Percentiles rank a stretch among this genome's conserved stretches.
Conservation (phyloP, 1,139 yeast genomes). For the Suhomyces chickasaworum region DNA sequence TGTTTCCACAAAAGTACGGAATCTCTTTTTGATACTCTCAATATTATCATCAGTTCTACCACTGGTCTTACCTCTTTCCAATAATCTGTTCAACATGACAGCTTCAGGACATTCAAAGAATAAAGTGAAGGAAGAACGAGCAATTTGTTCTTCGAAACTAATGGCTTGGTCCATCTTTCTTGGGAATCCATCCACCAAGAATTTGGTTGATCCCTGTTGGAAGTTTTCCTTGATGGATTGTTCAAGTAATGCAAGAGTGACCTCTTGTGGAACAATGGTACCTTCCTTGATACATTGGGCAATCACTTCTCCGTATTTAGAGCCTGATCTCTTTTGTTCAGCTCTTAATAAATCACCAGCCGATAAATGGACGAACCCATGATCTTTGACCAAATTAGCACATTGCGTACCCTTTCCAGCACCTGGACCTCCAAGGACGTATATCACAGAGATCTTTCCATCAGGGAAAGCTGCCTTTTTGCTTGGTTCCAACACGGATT, state of each 20-base stretch:
- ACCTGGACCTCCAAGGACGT: constrained; percentile 90
- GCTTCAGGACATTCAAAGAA: constrained; percentile 94
- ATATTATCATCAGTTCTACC: constrained; percentile 93
- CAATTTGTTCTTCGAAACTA: constrained; percentile 82
- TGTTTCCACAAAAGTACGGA: constrained; percentile 81
- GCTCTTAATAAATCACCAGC: constrained; percentile 96
- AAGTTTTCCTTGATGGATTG: constrained; percentile 69
- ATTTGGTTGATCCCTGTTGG: constrained; percentile 54
- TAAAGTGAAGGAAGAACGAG: constrained; percentile 73
- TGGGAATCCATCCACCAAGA: constrained; percentile 94
- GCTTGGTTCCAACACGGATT: constrained; percentile 48
- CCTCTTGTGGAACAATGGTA: constrained; percentile 91
- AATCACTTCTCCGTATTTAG: constrained; percentile 83
- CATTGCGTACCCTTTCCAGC: constrained; percentile 98
- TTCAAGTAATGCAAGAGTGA: constrained; percentile 80
- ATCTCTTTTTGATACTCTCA: constrained; percentile 87
- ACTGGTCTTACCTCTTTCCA: constrained; percentile 91
- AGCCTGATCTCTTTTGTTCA: constrained; percentile 82
- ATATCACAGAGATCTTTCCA: constrained; percentile 74
- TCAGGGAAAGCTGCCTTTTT: constrained; percentile 50
- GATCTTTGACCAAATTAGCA: constrained; percentile 75
- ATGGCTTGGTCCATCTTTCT: constrained; percentile 97
- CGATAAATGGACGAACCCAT: constrained; percentile 81
- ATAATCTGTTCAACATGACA: constrained; percentile 80
- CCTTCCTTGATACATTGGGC: constrained; percentile 86